These are phyloP conservation scores for Gardenia jasminoides DNA, from an alignment of 257 asterid species.

Conservation along the genomic window DNA sequence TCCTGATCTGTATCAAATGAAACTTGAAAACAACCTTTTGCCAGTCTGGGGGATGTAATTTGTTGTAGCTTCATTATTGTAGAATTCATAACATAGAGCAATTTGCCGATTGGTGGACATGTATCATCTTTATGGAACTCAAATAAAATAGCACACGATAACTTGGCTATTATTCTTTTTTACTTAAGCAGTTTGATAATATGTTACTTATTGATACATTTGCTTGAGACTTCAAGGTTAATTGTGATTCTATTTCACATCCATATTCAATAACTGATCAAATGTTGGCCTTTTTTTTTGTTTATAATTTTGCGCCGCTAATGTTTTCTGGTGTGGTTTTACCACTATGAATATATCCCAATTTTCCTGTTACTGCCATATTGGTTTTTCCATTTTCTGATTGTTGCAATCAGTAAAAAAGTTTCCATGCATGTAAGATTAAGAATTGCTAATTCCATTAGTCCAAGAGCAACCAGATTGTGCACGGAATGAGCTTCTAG, in stretches of 20 bases:
- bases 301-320: neutral
- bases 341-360: neutral
- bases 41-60: constrained; percentile 43
- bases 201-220: constrained; percentile 5
- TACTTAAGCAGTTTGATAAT: constrained; percentile 17
- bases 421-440: neutral
- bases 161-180: constrained; percentile 30
- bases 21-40: constrained; percentile 28
- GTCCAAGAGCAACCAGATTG: neutral
- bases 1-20: constrained; percentile 34
- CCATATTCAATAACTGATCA: neutral
- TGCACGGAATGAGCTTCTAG: neutral
- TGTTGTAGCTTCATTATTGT: constrained; percentile 62
- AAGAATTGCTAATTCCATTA: neutral
- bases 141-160: constrained; percentile 45
- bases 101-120: constrained; percentile 45
- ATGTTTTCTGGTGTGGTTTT: neutral
- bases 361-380: neutral
- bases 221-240: too few species aligned
- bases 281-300: neutral
- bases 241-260: constrained; percentile 2
- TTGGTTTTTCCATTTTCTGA: neutral
- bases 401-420: neutral
- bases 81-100: constrained; percentile 58
- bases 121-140: constrained; percentile 45